Conservation (phyloP, 805 yeast genomes). For the Ogataea chonburiensis region DNA sequence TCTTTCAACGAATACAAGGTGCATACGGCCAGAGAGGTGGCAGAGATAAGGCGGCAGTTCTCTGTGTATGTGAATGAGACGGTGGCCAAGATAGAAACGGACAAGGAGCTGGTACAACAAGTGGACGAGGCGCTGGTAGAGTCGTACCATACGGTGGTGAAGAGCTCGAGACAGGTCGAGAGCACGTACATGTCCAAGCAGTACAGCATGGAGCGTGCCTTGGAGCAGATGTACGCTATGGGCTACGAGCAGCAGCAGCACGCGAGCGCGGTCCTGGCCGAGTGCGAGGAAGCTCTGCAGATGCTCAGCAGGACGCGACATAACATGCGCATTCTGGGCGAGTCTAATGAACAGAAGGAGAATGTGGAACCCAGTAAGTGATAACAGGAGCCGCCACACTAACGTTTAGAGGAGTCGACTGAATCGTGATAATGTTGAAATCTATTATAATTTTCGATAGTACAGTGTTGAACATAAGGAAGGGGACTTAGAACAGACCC, state of each 20-base stretch:
- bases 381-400: too few species aligned
- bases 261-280: conserved; percentile 42
- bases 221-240: conserved; percentile 43
- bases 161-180: conserved; percentile 50
- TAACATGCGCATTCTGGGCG: background rate
- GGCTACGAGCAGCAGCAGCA: conserved; percentile 51
- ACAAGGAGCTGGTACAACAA: conserved; percentile 37
- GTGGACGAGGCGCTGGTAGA: conserved; percentile 51
- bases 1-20: conserved; percentile 51
- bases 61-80: too few species aligned
- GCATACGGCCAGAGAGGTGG: conserved; percentile 46
- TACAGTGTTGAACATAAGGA: conserved; percentile 17
- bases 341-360: conserved; percentile 8
- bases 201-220: conserved; percentile 40
- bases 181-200: conserved; percentile 48
- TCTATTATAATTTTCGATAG: conserved; percentile 13
- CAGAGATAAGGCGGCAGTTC: conserved; percentile 37
- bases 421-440: conserved; percentile 17
- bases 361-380: conserved; percentile 5
- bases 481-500: conserved; percentile 67
- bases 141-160: conserved; percentile 47
- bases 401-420: conserved; percentile 3
- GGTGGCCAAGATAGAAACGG: conserved; percentile 34
- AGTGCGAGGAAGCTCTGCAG: conserved; percentile 46
- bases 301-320: conserved; percentile 17